Evolutionary conservation across 2,329 filamentous ascomycete genomes (phyloP).

Genomic region (Alternaria sp.): DNA sequence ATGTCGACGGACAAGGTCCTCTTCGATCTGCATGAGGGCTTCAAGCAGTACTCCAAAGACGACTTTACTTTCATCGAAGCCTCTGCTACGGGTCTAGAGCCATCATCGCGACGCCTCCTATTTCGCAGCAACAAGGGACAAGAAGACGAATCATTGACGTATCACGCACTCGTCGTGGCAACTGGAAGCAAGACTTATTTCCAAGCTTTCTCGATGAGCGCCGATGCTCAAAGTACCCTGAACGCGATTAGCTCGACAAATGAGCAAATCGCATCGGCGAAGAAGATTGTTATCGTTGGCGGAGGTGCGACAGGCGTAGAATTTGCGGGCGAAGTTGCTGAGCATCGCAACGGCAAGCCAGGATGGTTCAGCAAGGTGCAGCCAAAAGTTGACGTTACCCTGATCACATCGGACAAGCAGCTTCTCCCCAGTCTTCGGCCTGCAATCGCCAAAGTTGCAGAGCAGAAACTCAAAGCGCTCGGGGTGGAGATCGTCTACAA

Average conservation of each 20-base stretch:
- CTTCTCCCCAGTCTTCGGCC: constrained; percentile 52
- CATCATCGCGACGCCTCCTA: constrained; percentile 51
- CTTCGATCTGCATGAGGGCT: constrained; percentile 56
- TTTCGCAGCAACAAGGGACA: constrained; percentile 43
- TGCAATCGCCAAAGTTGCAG: constrained; percentile 51
- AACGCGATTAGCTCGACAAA: constrained; percentile 47
- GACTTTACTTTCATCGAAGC: constrained; percentile 60
- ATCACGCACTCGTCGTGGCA: constrained; percentile 63
- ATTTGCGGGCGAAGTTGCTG: constrained; percentile 57
- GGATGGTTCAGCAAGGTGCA: constrained; percentile 44
- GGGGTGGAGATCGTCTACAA: constrained; percentile 56
- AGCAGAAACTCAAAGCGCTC: constrained; percentile 54
- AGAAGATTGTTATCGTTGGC: constrained; percentile 56
- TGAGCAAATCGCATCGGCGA: constrained; percentile 44
- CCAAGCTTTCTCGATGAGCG: constrained; percentile 53
- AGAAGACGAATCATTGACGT: constrained; percentile 48
- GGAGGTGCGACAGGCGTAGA: constrained; percentile 59
- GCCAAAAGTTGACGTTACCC: constrained; percentile 50
- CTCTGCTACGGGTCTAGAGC: constrained; percentile 56
- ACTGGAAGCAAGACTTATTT: constrained; percentile 59
- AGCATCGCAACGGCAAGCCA: constrained; percentile 49
- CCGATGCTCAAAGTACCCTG: constrained; percentile 27
- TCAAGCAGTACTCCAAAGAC: constrained; percentile 57
- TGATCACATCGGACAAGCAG: constrained; percentile 51
- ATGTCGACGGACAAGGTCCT: constrained; percentile 58